Conservation (phyloP, 163 green algal genomes). For the Volvox carteri region DNA sequence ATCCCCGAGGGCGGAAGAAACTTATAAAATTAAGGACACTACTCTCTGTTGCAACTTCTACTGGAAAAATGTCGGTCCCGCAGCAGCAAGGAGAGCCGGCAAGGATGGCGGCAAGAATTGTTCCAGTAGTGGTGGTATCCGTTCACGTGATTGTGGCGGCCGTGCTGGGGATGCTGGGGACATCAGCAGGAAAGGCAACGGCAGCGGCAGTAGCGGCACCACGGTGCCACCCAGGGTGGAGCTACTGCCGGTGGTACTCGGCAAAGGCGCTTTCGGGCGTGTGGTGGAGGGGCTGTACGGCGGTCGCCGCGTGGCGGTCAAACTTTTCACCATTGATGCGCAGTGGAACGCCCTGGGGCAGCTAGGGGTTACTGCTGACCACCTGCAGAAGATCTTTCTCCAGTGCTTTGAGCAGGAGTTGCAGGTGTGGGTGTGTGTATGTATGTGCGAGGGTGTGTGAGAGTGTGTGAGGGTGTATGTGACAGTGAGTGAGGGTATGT, state of each 20-base stretch:
- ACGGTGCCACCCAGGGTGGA: not conserved
- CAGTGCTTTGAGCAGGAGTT: not conserved
- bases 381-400: not conserved
- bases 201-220: not conserved
- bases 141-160: not conserved
- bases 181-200: not conserved
- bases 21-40: not conserved
- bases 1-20: not conserved
- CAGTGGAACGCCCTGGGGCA: not conserved
- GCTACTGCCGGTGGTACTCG: not conserved
- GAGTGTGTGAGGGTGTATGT: not conserved
- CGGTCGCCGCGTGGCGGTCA: conserved; percentile 11
- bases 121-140: not conserved
- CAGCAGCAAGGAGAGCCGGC: not conserved
- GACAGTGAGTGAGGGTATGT: not conserved
- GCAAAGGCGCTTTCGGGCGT: conserved; percentile 12
- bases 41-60: no score
- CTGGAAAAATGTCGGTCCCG: not conserved
- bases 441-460: not conserved
- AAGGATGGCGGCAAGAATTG: not conserved
- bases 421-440: not conserved
- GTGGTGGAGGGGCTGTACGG: conserved; percentile 33
- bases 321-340: not conserved
- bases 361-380: not conserved
- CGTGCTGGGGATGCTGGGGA: no score